These are phyloP conservation scores for Cornus kousa DNA, from an alignment of 148 eudicot species.

Conservation along the genomic window DNA sequence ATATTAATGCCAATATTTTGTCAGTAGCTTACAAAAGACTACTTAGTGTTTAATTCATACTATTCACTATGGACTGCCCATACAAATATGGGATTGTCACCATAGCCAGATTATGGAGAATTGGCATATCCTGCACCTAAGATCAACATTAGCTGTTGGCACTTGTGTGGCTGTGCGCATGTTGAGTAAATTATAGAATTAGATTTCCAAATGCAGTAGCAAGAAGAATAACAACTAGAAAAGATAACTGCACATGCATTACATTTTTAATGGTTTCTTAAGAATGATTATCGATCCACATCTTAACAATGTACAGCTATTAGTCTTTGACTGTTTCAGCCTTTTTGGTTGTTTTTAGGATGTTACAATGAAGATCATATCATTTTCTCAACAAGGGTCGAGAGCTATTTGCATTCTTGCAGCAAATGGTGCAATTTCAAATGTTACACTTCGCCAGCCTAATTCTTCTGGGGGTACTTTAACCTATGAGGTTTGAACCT, in stretches of 20 bases:
- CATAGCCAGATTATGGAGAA: not conserved
- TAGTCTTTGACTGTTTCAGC: not conserved
- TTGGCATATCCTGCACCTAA: not conserved
- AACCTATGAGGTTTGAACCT: constrained; percentile 73
- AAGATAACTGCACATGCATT: not conserved
- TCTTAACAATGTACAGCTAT: not conserved
- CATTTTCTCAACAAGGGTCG: constrained; percentile 87
- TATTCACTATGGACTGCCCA: not conserved
- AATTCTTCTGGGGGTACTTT: constrained; percentile 87
- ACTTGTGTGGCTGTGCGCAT: not conserved
- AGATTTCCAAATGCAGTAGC: not conserved
- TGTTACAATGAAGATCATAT: constrained; percentile 76
- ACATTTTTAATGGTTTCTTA: not conserved
- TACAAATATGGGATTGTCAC: not conserved
- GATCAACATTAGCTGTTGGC: not conserved
- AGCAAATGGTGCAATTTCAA: constrained; percentile 86
- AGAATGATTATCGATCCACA: not conserved
- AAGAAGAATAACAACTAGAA: not conserved
- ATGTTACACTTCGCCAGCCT: constrained; percentile 87
- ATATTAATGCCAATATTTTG: too few species aligned
- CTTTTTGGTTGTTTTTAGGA: constrained; percentile 44
- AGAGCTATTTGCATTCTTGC: constrained; percentile 81
- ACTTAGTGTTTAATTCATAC: too few species aligned
- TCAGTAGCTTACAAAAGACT: too few species aligned
- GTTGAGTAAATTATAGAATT: not conserved